phyloP scores from a whole-genome alignment of 306 rosid species.

The Pueraria montana region DNA sequence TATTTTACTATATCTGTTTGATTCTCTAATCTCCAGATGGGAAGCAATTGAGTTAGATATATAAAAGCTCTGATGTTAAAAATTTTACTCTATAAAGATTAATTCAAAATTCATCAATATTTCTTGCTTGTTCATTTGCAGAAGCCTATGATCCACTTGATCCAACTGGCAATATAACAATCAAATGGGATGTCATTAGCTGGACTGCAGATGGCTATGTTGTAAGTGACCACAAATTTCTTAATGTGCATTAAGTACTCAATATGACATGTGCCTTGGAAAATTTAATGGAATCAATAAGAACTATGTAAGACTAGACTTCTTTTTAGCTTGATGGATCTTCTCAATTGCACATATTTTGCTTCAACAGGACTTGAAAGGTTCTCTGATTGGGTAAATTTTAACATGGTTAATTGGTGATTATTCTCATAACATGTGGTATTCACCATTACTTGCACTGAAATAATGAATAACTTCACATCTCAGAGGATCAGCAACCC shows the following conservation, averaged over 20 bases:
- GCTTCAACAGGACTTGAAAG: constrained; percentile 13
- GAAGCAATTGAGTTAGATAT: background rate
- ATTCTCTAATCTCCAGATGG: background rate
- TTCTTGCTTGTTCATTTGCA: constrained; percentile 51
- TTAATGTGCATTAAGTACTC: constrained; percentile 26
- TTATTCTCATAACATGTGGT: constrained; percentile 5
- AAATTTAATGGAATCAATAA: constrained; percentile 3
- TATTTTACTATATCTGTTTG: background rate
- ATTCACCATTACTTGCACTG: constrained; percentile 4
- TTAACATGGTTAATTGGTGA: constrained; percentile 8
- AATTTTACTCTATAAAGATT: background rate
- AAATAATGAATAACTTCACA: constrained; percentile 7
- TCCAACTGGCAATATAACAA: constrained; percentile 91
- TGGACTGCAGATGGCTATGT: constrained; percentile 98
- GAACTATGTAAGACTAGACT: background rate
- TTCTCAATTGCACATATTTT: background rate
- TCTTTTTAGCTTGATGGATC: constrained; percentile 13
- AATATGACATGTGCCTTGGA: background rate
- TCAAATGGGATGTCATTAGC: constrained; percentile 89
- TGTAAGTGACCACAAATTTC: constrained; percentile 66
- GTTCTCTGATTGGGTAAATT: constrained; percentile 4
- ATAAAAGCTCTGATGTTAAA: background rate
- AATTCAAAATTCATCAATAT: constrained; percentile 12
- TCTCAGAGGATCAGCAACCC: constrained; percentile 1
- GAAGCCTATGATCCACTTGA: constrained; percentile 93